These are phyloP conservation scores for Mucor ambiguus DNA, from an alignment of 371 early-diverging fungal species.

Conservation along the genomic window DNA sequence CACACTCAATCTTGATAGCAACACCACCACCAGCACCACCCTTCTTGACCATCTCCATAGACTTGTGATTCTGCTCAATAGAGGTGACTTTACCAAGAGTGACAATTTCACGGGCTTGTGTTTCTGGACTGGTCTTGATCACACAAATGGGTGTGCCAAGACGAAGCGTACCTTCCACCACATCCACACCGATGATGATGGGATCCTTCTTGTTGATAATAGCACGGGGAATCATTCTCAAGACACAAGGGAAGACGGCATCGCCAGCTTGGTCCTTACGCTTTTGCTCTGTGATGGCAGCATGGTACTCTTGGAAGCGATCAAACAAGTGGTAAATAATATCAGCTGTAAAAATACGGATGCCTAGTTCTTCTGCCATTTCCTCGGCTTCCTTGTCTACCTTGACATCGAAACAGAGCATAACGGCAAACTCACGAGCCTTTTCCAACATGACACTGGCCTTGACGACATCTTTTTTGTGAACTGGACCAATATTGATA, in stretches of 20 bases:
- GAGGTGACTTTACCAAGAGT: slow-evolving; percentile 93
- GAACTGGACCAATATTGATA: slow-evolving; percentile 98
- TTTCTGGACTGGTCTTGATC: slow-evolving; percentile 78
- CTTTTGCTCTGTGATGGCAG: slow-evolving; percentile 80
- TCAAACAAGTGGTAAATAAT: slow-evolving; percentile 99
- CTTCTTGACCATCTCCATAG: slow-evolving; percentile 81
- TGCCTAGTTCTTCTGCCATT: slow-evolving; percentile 90
- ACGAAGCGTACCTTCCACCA: slow-evolving; percentile 92
- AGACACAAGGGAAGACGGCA: slow-evolving; percentile 97
- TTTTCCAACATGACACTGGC: slow-evolving; percentile 94
- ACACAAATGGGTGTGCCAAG: slow-evolving; percentile 97
- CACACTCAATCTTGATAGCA: slow-evolving; percentile 96
- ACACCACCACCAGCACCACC: slow-evolving; percentile 90
- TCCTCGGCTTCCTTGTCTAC: slow-evolving; percentile 97
- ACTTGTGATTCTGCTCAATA: slow-evolving; percentile 97
- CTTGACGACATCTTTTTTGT: slow-evolving; percentile 97
- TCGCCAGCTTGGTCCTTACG: slow-evolving; percentile 87
- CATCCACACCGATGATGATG: slow-evolving; percentile 98
- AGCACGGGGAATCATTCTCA: slow-evolving; percentile 94
- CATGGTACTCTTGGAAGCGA: slow-evolving; percentile 85
- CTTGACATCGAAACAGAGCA: slow-evolving; percentile 99
- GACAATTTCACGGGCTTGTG: slow-evolving; percentile 70
- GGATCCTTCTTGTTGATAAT: slow-evolving; percentile 98
- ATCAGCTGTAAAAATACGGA: slow-evolving; percentile 97
- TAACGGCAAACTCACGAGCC: slow-evolving; percentile 88